Conservation (phyloP, 108 stramenopile genomes). For the Ochromonas danica region DNA sequence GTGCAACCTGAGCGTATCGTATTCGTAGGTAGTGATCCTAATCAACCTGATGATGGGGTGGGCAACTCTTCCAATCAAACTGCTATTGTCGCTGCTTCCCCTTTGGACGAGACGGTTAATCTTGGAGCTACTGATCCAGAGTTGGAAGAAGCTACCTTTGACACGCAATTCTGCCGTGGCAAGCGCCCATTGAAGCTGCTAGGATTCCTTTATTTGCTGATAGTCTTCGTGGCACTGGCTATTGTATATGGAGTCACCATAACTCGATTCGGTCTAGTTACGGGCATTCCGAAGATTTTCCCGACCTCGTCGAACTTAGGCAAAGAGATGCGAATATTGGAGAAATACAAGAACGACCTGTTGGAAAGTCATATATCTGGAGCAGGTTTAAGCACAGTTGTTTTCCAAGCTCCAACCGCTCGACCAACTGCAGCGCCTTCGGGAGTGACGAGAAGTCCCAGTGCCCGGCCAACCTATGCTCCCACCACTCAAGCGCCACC, state of each 20-base stretch:
- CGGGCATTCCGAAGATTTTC: background rate
- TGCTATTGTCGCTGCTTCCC: no score
- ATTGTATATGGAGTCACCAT: background rate
- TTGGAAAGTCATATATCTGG: no score
- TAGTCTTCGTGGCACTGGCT: background rate
- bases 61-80: no score
- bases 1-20: background rate
- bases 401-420: background rate
- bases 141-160: no score
- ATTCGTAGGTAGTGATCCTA: background rate
- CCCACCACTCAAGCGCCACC: background rate
- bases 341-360: background rate
- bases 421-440: background rate
- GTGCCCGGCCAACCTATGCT: background rate
- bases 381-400: background rate
- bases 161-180: background rate
- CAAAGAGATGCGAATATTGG: background rate
- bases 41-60: background rate
- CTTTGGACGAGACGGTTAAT: no score
- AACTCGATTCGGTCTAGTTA: background rate
- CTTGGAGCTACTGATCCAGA: no score
- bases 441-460: background rate
- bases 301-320: background rate
- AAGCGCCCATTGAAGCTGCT: background rate
- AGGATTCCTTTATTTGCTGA: background rate